Conservation (phyloP, 495 filamentous ascomycete species). For the Neurospora sp. region DNA sequence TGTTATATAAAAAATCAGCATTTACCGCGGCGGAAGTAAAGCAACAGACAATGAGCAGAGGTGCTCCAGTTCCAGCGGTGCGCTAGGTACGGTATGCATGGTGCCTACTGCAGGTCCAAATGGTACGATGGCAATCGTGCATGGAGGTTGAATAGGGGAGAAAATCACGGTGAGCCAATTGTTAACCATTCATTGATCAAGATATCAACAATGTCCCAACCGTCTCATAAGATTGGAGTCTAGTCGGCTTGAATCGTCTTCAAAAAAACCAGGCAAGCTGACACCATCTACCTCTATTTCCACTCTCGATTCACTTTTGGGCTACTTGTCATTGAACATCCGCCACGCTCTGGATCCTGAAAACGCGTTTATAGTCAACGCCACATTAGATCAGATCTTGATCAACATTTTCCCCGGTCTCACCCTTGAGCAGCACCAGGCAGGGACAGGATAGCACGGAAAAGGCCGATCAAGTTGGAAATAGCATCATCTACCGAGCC, state of each 20-base stretch:
- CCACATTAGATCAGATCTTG: not conserved
- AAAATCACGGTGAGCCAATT: not conserved
- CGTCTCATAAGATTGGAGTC: too few relatives aligned
- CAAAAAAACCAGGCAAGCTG: too few relatives aligned
- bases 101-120: not conserved
- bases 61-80: not conserved
- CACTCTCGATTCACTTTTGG: too few relatives aligned
- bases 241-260: too few relatives aligned
- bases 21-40: not conserved
- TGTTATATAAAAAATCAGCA: not conserved
- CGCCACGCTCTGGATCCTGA: not conserved
- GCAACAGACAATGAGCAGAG: not conserved
- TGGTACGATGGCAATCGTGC: not conserved
- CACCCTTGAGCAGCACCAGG: not conserved
- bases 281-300: too few relatives aligned
- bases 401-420: not conserved
- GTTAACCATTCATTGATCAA: not conserved
- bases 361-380: not conserved
- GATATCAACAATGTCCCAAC: not conserved
- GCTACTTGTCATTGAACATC: not conserved
- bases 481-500: not conserved
- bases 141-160: not conserved
- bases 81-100: not conserved
- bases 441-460: not conserved
- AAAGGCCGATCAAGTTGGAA: not conserved